Base-by-base conservation (phyloP, 78 protist genomes). In the Dictyostelium capitatum region DNA sequence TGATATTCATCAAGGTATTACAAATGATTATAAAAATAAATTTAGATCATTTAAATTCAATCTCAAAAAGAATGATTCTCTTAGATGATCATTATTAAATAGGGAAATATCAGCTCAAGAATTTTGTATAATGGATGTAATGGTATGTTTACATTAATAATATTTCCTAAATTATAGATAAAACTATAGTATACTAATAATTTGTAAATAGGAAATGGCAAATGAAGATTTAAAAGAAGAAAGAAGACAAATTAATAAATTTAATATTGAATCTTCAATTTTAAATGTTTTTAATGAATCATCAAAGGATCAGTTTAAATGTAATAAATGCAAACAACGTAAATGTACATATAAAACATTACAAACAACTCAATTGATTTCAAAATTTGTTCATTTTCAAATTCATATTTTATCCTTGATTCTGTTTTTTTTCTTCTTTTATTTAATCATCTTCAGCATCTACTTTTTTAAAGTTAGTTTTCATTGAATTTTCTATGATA, bases 241-340 rank as follows among this genome's bases (percentile, higher is more conserved):
- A 85, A 73, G 92, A 59, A 28, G 41, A 8, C 74, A 75, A 62
- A 54, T 85, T 54, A 19, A 19, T 1, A 85, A 85, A 57, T 74
- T 17, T 47, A 8, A 69, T 23, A 56, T 19, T 25, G 75, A 75
- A 17, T 83, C 92, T 7, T 59, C 92, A 3, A 85, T 79, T 25
- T 6, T 28, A 11, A 43, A n/a, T 7, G 51, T n/a, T 46, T 43
- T 65, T n/a, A 69, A 89, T 46, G 80, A 51, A 32, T 85, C 94
- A 6, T 79, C 90, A 25, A 95, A 95, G 1, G 82, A 87, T 72
- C 91, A 82, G 81, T 97, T 97, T 92, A n/a, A 77, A 62, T 97
- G 98, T 57, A 92, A 96, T 32, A 57, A 62, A 69, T 97, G 98
- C 83, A 90, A 95, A 72, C 82, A 97, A 59, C 28, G 82, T 77